phyloP scores from a whole-genome alignment of 2,329 filamentous ascomycete genomes.

The Metarhizium brunneum region DNA sequence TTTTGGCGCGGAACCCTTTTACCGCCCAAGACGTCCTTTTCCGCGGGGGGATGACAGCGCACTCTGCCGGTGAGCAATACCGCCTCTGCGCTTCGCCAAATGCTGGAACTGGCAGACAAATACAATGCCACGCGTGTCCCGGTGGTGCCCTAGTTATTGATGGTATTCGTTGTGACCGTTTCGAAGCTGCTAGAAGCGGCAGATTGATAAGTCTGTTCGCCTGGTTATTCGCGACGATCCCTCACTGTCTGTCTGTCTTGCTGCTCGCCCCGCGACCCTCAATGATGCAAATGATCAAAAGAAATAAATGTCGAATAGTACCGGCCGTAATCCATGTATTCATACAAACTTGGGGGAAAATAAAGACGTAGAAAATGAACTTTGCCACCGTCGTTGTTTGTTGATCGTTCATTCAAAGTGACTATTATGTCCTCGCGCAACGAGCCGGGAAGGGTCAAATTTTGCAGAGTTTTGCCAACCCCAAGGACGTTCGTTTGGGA shows the following conservation, averaged over 20 bases:
- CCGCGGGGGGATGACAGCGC: background rate
- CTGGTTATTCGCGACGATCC: background rate
- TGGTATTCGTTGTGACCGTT: background rate
- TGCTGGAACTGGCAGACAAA: too few species aligned
- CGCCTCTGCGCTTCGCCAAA: too few species aligned
- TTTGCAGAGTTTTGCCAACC: too few species aligned
- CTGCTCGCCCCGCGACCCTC: background rate
- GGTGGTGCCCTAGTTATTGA: background rate
- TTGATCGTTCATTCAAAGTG: background rate
- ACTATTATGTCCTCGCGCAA: too few species aligned
- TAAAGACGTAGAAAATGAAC: background rate
- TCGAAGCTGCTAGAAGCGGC: background rate
- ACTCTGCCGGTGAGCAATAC: background rate
- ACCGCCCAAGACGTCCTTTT: background rate
- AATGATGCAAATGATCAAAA: background rate
- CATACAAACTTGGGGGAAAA: conserved; percentile 1
- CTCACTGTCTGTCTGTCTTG: background rate
- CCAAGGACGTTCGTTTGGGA: background rate
- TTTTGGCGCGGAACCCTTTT: background rate
- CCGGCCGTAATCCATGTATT: conserved; percentile 6
- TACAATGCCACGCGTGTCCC: background rate
- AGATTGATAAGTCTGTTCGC: background rate
- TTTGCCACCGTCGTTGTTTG: background rate
- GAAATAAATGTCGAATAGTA: background rate
- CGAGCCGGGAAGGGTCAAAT: too few species aligned